Conservation (phyloP, 805 yeast genomes). For the Metschnikowia lunata region DNA sequence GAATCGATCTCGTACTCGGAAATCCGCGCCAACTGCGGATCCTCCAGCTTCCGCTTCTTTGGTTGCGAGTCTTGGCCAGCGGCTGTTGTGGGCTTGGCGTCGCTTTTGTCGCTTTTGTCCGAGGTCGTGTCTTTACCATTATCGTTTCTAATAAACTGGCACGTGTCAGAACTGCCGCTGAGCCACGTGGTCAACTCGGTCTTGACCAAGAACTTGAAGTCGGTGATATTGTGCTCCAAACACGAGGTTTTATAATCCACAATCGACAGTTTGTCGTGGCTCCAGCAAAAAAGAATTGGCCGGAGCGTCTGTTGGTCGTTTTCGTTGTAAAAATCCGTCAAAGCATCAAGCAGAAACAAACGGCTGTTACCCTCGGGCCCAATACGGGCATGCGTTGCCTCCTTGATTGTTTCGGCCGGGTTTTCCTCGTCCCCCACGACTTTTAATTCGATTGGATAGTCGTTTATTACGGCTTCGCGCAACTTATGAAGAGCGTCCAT, state of each 20-base stretch:
- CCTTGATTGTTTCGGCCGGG: constrained; percentile 23
- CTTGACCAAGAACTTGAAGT: constrained; percentile 78
- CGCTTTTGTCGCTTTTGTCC: background rate
- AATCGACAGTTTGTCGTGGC: constrained; percentile 64
- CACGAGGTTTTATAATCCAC: constrained; percentile 80
- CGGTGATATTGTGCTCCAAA: constrained; percentile 55
- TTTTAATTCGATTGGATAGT: constrained; percentile 21
- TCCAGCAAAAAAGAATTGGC: constrained; percentile 74
- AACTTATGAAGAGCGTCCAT: constrained; percentile 24
- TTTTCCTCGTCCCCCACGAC: constrained; percentile 10
- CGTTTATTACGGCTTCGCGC: constrained; percentile 24
- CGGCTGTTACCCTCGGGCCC: constrained; percentile 15
- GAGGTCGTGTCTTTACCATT: background rate
- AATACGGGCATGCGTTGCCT: constrained; percentile 33
- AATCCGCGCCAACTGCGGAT: constrained; percentile 49
- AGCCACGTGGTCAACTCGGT: constrained; percentile 82
- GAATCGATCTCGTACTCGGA: constrained; percentile 46
- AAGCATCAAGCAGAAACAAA: constrained; percentile 34
- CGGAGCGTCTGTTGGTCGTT: constrained; percentile 47
- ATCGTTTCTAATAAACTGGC: constrained; percentile 46
- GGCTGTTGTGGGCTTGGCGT: background rate
- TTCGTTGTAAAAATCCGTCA: constrained; percentile 55
- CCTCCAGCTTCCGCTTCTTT: constrained; percentile 22
- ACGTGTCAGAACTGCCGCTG: constrained; percentile 58
- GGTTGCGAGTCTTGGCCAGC: background rate